phyloP scores from a whole-genome alignment of 768 basidiomycete genomes.

The Boletus rex-veris region DNA sequence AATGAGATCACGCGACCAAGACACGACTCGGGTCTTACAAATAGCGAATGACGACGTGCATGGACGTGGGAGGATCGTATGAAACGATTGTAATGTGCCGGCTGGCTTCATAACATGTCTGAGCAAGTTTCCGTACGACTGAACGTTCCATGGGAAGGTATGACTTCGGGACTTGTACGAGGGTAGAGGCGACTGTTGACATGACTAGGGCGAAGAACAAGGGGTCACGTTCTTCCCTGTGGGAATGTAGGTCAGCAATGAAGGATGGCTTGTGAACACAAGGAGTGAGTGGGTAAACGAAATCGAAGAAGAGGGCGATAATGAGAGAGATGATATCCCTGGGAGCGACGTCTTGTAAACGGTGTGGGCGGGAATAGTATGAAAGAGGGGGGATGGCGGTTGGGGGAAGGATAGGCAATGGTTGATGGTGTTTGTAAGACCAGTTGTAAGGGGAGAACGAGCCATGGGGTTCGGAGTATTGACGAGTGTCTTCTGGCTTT shows the following conservation, averaged over 20 bases:
- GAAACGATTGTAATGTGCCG: constrained; percentile 75
- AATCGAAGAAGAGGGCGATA: constrained; percentile 88
- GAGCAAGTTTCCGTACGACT: constrained; percentile 78
- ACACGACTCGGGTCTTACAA: constrained; percentile 52
- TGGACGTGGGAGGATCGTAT: constrained; percentile 80
- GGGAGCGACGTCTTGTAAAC: constrained; percentile 79
- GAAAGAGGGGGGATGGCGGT: constrained; percentile 55
- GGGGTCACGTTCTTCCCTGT: constrained; percentile 81
- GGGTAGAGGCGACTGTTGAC: constrained; percentile 82
- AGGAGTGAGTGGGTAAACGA: constrained; percentile 87
- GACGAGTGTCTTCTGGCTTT: constrained; percentile 45
- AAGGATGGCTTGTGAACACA: constrained; percentile 90
- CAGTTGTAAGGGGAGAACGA: constrained; percentile 67
- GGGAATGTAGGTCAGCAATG: constrained; percentile 80
- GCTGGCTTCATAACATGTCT: constrained; percentile 80
- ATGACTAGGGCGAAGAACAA: constrained; percentile 90
- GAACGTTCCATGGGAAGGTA: constrained; percentile 85
- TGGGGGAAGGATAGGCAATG: constrained; percentile 44
- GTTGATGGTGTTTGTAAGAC: constrained; percentile 64
- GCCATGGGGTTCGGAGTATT: constrained; percentile 52
- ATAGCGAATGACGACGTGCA: constrained; percentile 84
- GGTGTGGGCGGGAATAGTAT: constrained; percentile 68
- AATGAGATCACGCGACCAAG: constrained; percentile 4
- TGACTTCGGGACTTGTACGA: constrained; percentile 84
- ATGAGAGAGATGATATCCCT: constrained; percentile 79